Base-by-base conservation (phyloP, 495 filamentous ascomycete genomes). In the Aspergillus cavernicola region DNA sequence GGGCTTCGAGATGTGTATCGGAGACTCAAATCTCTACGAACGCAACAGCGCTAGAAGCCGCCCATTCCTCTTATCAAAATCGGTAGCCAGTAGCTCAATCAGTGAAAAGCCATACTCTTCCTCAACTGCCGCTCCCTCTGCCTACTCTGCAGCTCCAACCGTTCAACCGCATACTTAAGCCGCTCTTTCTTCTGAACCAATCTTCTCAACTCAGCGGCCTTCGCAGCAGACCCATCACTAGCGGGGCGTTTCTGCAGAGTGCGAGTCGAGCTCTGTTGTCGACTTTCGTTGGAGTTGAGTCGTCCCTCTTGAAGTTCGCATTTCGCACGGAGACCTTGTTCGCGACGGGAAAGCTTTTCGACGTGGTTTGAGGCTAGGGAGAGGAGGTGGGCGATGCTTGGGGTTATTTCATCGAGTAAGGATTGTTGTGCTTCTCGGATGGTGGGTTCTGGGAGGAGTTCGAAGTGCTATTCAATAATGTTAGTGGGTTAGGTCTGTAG, bases 111-210 rank as follows among this genome's bases (percentile, higher is more conserved):
- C 83, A 91, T 85, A 65, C 87, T 90, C 85, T 86, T 89, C 69
- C 88, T 80, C 72, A 92, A 66, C 65, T 91, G 86, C 57, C 88
- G 77, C 71, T 90, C 80, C 66, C 78, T 69, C 72, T 88, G 80
- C 45, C 65, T 76, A 50, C 71, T 75, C 69, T 92, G 86, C 66
- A 92, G 62, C 61, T 79, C 76, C 66, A 92, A 62, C 47, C 86
- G 75, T 62, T 88, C 86, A 36, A 92, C 84, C 31, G 85, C 87
- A 77, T 89, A 90, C 55, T 83, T 79, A 58, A 91, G 67, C 52
- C 88, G 71, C 66, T 91, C 86, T 69, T 89, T 90, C 78, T 88
- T 90, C 66, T 80, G 79, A 62, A 82, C 72, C 59, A 90, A 53
- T 59, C 83, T 75, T 67, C 80, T 81, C 65, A 87, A 59, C 58